phyloP scores from a whole-genome alignment of 495 filamentous ascomycete species.

The Tetracladium marchalianum region DNA sequence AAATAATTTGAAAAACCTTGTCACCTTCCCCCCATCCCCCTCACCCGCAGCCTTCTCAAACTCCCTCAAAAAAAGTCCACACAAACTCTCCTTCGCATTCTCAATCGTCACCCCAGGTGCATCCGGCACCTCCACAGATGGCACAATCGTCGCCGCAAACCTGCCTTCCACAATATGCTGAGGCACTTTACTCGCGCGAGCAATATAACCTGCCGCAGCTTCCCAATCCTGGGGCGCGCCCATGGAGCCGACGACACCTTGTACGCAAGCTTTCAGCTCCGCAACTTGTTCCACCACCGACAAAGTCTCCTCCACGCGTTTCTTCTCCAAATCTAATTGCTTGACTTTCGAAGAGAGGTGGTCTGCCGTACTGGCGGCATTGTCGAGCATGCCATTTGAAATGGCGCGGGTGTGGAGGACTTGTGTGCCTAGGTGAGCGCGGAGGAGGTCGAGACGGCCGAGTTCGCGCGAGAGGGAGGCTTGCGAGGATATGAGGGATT shows the following conservation, averaged over 20 bases:
- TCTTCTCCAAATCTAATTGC: slow-evolving; percentile 79
- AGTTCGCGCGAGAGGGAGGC: slow-evolving; percentile 76
- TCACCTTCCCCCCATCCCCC: slow-evolving; percentile 76
- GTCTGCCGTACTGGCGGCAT: slow-evolving; percentile 74
- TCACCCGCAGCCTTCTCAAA: slow-evolving; percentile 88
- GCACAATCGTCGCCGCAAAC: slow-evolving; percentile 91
- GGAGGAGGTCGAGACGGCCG: slow-evolving; percentile 78
- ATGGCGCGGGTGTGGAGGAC: slow-evolving; percentile 75
- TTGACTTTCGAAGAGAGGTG: slow-evolving; percentile 80
- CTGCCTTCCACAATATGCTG: slow-evolving; percentile 64
- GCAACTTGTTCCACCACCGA: slow-evolving; percentile 91
- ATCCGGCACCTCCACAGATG: slow-evolving; percentile 91
- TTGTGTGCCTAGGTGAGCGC: slow-evolving; percentile 80
- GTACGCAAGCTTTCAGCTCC: slow-evolving; percentile 90
- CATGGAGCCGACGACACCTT: slow-evolving; percentile 94
- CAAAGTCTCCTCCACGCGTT: slow-evolving; percentile 78
- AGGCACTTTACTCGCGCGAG: slow-evolving; percentile 72
- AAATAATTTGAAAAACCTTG: slow-evolving; percentile 96
- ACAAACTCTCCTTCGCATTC: slow-evolving; percentile 75
- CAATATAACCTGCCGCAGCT: slow-evolving; percentile 81
- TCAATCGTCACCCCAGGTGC: slow-evolving; percentile 80
- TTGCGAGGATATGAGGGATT: slow-evolving; percentile 66
- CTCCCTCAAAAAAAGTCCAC: slow-evolving; percentile 81
- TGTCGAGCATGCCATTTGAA: slow-evolving; percentile 78
- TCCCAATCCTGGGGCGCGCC: slow-evolving; percentile 98